Evolutionary conservation across 768 basidiomycete species (phyloP).

Genomic region (Daedaleopsis nitida): DNA sequence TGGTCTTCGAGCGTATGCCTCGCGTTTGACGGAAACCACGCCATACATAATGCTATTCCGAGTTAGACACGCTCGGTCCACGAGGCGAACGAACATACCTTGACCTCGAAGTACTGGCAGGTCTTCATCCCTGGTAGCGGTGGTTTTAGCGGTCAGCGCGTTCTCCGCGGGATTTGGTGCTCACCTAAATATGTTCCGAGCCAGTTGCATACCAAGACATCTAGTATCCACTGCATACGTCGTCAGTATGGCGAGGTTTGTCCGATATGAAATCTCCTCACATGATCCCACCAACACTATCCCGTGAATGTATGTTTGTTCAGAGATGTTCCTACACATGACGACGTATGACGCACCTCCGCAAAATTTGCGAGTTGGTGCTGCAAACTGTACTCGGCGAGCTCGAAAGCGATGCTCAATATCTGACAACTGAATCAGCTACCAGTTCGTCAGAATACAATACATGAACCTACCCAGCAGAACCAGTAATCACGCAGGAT

Average conservation of each 20-base stretch:
- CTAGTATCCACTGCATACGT: conserved; percentile 72
- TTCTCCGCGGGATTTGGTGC: conserved; percentile 16
- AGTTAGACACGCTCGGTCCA: not conserved
- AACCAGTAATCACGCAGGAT: conserved; percentile 93
- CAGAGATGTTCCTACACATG: conserved; percentile 16
- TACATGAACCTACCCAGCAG: conserved; percentile 67
- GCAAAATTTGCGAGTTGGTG: conserved; percentile 89
- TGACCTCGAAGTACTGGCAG: conserved; percentile 86
- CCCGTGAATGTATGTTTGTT: conserved; percentile 6
- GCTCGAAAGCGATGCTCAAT: conserved; percentile 83
- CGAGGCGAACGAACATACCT: conserved; percentile 45
- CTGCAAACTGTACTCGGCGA: conserved; percentile 86
- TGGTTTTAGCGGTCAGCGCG: conserved; percentile 17
- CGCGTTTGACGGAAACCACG: conserved; percentile 78
- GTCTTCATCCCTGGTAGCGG: conserved; percentile 71
- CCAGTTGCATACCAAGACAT: conserved; percentile 89
- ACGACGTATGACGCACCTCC: conserved; percentile 55
- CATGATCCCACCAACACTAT: conserved; percentile 94
- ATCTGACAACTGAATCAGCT: conserved; percentile 50
- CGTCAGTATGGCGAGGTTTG: conserved; percentile 10
- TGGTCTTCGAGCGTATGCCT: conserved; percentile 77
- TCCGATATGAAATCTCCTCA: conserved; percentile 37
- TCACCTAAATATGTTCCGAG: conserved; percentile 79
- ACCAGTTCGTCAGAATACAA: not conserved
- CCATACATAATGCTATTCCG: conserved; percentile 76